These are phyloP conservation scores for Stephania yunnanensis DNA, from an alignment of 164 flowering plant species.

Conservation along the genomic window DNA sequence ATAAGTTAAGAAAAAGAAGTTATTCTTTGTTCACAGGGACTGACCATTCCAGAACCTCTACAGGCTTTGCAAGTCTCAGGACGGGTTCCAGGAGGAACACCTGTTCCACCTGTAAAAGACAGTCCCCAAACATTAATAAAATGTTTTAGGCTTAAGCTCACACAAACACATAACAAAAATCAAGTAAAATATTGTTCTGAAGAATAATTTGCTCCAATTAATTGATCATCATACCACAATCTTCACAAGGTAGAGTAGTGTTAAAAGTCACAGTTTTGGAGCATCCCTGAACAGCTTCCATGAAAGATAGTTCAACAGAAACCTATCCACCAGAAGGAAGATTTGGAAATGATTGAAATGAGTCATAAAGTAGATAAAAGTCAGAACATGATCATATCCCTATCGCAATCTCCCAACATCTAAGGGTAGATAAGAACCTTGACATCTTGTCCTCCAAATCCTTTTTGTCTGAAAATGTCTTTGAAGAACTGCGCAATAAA, in stretches of 20 bases:
- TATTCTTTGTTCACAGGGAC: constrained; percentile 8
- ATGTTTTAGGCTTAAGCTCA: not conserved
- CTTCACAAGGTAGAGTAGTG: constrained; percentile 62
- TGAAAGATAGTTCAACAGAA: constrained; percentile 70
- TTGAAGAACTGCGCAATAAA: constrained; percentile 37
- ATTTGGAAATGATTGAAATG: not conserved
- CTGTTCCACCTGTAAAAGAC: constrained; percentile 67
- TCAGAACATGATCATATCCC: not conserved
- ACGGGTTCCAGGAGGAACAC: constrained; percentile 94
- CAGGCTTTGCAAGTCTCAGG: constrained; percentile 85
- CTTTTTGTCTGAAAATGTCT: constrained; percentile 27
- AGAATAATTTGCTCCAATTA: not conserved
- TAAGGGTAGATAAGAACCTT: constrained; percentile 35
- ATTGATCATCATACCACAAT: constrained; percentile 60
- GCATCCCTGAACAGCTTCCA: constrained; percentile 99
- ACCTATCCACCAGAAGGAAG: constrained; percentile 30
- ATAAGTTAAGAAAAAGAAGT: not conserved
- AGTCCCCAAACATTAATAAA: not conserved
- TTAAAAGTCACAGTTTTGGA: constrained; percentile 62
- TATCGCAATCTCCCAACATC: not conserved
- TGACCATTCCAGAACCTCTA: constrained; percentile 84
- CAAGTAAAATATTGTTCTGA: not conserved
- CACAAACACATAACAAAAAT: not conserved
- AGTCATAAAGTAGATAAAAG: not conserved
- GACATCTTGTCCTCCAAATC: constrained; percentile 56